A percentile compares a stretch with the other conserved stretches of the same genome.
These are phyloP conservation scores for Melastoma candidum DNA, from an alignment of 441 rosid species.

Conservation along the genomic window DNA sequence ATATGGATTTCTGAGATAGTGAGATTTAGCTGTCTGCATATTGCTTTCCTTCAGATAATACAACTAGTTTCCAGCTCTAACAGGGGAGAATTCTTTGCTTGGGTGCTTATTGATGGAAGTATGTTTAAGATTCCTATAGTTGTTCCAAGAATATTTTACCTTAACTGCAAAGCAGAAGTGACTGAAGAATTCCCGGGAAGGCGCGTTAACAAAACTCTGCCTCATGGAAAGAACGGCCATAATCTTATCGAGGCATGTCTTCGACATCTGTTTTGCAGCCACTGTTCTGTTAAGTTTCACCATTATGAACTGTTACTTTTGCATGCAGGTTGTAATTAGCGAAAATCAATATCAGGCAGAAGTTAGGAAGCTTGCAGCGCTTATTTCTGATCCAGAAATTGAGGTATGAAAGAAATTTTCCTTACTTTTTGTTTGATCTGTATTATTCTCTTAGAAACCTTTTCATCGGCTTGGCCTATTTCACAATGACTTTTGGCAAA, in stretches of 20 bases:
- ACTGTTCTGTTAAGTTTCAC: constrained; percentile 13
- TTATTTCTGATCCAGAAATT: constrained; percentile 91
- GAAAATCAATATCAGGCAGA: constrained; percentile 72
- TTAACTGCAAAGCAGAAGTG: constrained; percentile 60
- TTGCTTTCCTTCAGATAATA: constrained; percentile 50
- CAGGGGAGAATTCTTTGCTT: constrained; percentile 61
- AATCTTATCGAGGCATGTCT: constrained; percentile 74
- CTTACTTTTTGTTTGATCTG: neutral
- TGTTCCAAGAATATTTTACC: constrained; percentile 75
- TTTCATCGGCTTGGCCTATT: too few species aligned
- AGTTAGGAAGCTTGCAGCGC: constrained; percentile 74
- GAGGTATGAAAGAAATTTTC: constrained; percentile 51
- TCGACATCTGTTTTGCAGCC: constrained; percentile 5
- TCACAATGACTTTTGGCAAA: too few species aligned
- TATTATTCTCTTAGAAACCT: neutral
- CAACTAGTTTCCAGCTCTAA: constrained; percentile 69
- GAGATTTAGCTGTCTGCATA: constrained; percentile 16
- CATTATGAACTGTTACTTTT: constrained; percentile 9
- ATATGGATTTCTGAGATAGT: constrained; percentile 12
- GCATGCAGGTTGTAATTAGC: constrained; percentile 42
- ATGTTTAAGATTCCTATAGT: constrained; percentile 86
- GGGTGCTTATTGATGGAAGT: constrained; percentile 90
- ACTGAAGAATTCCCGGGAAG: constrained; percentile 79
- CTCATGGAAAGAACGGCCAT: constrained; percentile 72
- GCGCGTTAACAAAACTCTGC: constrained; percentile 76